Percentiles rank a stretch among this genome's conserved stretches.
These are phyloP conservation scores for Sicyos edulis DNA, from an alignment of 306 rosid genomes.

Conservation along the genomic window DNA sequence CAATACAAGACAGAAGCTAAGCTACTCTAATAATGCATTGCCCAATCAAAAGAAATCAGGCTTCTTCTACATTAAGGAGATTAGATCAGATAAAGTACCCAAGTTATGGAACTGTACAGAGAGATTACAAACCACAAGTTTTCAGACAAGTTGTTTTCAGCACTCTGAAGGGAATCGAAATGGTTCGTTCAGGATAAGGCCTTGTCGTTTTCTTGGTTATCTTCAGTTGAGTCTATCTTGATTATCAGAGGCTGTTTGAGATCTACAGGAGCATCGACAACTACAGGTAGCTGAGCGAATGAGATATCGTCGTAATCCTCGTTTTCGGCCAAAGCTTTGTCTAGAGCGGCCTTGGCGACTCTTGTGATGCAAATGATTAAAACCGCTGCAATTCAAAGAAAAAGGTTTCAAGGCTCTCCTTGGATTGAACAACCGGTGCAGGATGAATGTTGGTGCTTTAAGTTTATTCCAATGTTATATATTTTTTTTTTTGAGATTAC, in stretches of 20 bases:
- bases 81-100: background rate
- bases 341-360: constrained; percentile 77
- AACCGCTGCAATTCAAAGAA: constrained; percentile 49
- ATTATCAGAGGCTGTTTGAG: constrained; percentile 68
- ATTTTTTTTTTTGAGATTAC: no score
- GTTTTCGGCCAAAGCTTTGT: constrained; percentile 78
- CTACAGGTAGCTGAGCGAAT: constrained; percentile 35
- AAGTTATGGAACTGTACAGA: constrained; percentile 14
- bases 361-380: constrained; percentile 60
- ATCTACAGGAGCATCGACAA: constrained; percentile 37
- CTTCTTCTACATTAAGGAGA: background rate
- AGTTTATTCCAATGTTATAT: background rate
- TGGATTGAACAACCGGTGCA: background rate
- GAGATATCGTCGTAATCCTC: constrained; percentile 35
- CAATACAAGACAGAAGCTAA: constrained; percentile 1
- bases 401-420: background rate
- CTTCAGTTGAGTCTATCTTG: constrained; percentile 40
- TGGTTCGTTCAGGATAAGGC: constrained; percentile 1
- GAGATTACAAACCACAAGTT: constrained; percentile 9
- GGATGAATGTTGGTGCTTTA: background rate
- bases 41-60: constrained; percentile 6
- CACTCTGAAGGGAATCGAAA: background rate
- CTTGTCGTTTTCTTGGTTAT: constrained; percentile 31
- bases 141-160: background rate
- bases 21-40: constrained; percentile 3